Conservation (phyloP, 305 asterid species). For the Solanum hybrid region DNA sequence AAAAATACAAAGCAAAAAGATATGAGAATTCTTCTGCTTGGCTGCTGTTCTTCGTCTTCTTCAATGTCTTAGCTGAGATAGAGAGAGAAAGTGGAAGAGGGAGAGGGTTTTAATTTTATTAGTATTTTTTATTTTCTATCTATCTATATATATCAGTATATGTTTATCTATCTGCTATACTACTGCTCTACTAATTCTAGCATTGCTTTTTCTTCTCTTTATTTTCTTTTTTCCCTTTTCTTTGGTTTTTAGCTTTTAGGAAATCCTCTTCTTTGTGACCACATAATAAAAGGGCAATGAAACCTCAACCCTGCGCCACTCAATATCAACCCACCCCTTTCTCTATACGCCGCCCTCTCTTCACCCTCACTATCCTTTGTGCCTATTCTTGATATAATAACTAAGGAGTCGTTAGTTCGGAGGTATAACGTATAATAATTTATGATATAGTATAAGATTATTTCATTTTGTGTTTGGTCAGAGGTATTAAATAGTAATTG, state of each 20-base stretch:
- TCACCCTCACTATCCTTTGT: background rate
- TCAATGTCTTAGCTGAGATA: slow-evolving; percentile 8
- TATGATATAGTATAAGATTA: no score
- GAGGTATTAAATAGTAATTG: background rate
- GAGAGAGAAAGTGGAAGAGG: background rate
- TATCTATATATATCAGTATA: background rate
- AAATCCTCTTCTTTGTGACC: slow-evolving; percentile 12
- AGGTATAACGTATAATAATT: background rate
- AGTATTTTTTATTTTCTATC: background rate
- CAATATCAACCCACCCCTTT: slow-evolving; percentile 1
- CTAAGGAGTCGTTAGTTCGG: background rate
- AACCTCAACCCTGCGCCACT: slow-evolving; percentile 11
- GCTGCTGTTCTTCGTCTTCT: background rate
- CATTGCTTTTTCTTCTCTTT: background rate
- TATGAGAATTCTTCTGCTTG: slow-evolving; percentile 2
- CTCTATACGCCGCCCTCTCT: background rate
- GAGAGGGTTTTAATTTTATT: slow-evolving; percentile 2
- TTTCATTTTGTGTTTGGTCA: no score
- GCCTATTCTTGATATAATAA: background rate
- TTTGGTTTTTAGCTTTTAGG: slow-evolving; percentile 11
- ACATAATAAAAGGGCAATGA: slow-evolving; percentile 7
- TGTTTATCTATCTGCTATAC: background rate
- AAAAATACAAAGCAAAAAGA: background rate
- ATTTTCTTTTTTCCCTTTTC: background rate
- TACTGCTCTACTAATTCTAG: background rate